Conservation (phyloP, 176 grass and related monocot genomes). For the Tuctoria greenei region DNA sequence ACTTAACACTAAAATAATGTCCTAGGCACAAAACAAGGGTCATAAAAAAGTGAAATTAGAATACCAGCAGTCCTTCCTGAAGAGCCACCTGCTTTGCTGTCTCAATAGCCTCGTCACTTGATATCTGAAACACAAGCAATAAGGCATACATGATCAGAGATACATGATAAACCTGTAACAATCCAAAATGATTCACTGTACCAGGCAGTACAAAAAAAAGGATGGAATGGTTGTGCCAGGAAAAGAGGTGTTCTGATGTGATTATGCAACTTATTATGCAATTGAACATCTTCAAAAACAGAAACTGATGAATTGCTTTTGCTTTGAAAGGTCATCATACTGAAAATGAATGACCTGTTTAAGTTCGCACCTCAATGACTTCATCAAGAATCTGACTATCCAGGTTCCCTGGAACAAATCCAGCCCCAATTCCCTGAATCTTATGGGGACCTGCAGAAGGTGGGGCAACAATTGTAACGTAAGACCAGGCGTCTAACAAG, state of each 20-base stretch:
- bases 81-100: conserved; percentile 95
- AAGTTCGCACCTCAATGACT: conserved; percentile 65
- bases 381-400: conserved; percentile 79
- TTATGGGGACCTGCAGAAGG: conserved; percentile 80
- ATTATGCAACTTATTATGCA: not conserved
- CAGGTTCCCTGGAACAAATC: conserved; percentile 90
- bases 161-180: not conserved
- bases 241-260: not conserved
- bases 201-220: not conserved
- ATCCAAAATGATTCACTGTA: not conserved
- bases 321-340: conserved; percentile 2
- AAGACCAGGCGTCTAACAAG: conserved; percentile 31
- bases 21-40: not conserved
- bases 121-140: conserved; percentile 55
- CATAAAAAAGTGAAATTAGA: conserved; percentile 17
- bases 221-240: not conserved
- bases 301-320: not conserved
- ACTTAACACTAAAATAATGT: not conserved
- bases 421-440: conserved; percentile 93
- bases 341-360: conserved; percentile 4
- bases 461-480: not conserved
- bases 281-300: conserved; percentile 1
- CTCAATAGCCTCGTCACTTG: conserved; percentile 89
- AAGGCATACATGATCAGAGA: not conserved
- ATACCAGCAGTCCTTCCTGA: conserved; percentile 94